Evolutionary conservation across 2,329 filamentous ascomycete species (phyloP).

Genomic region (Aspergillus clavatus): DNA sequence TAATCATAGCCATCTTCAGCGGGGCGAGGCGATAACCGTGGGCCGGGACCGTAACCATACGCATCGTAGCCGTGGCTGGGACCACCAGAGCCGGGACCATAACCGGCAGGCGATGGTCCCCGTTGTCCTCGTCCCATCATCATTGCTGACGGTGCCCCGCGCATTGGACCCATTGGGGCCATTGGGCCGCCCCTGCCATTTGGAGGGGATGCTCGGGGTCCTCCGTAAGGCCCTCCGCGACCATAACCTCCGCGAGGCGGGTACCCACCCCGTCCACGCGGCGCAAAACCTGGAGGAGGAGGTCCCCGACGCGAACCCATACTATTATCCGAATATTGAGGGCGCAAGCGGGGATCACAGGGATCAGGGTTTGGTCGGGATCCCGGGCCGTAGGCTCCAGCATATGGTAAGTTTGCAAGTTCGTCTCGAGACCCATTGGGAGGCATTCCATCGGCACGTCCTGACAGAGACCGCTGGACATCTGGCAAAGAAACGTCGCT

Average conservation of each 20-base stretch:
- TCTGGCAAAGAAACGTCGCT: conserved; percentile 26
- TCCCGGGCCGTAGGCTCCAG: conserved; percentile 24
- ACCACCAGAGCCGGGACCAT: conserved; percentile 44
- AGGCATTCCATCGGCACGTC: conserved; percentile 25
- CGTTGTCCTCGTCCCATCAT: conserved; percentile 38
- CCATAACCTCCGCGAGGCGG: conserved; percentile 44
- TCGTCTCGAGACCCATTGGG: conserved; percentile 36
- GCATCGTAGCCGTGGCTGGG: conserved; percentile 26
- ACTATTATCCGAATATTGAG: conserved; percentile 45
- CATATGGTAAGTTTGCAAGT: conserved; percentile 37
- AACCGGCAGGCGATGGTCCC: conserved; percentile 49
- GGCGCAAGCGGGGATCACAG: conserved; percentile 41
- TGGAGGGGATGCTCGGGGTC: conserved; percentile 29
- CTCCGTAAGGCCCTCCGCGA: conserved; percentile 37
- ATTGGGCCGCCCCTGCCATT: conserved; percentile 43
- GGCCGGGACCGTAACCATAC: conserved; percentile 29
- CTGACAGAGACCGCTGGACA: conserved; percentile 26
- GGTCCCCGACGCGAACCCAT: conserved; percentile 41
- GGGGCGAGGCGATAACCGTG: conserved; percentile 21
- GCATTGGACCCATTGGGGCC: conserved; percentile 32
- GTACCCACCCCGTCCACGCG: conserved; percentile 55
- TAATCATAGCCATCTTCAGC: conserved; percentile 25
- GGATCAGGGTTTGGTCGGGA: conserved; percentile 37
- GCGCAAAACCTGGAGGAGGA: conserved; percentile 41
- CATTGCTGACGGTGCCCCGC: conserved; percentile 36